These are phyloP conservation scores for barley (Hordeum vulgare) DNA, from an alignment of 176 grass and related monocot genomes.

Conservation along the genomic window DNA sequence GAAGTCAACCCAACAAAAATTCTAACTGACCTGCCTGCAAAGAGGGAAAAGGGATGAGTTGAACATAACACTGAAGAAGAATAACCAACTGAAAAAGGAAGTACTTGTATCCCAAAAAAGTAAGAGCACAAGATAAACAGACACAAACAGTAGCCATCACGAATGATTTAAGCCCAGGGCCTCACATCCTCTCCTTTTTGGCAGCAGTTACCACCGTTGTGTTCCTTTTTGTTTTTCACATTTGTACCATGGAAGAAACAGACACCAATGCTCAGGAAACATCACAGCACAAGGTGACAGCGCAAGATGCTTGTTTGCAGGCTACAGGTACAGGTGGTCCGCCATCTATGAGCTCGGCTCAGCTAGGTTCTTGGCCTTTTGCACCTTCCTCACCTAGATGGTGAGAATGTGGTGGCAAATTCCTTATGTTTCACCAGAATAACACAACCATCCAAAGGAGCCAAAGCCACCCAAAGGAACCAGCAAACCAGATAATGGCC, in stretches of 20 bases:
- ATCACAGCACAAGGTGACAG: conserved; percentile 18
- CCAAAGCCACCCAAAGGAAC: background rate
- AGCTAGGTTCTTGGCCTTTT: conserved; percentile 29
- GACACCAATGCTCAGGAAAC: conserved; percentile 22
- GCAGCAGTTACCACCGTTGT: conserved; percentile 16
- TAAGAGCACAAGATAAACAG: background rate
- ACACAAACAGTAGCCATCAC: conserved; percentile 5
- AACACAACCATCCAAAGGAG: conserved; percentile 22
- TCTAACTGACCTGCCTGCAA: conserved; percentile 9
- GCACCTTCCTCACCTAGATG: conserved; percentile 24
- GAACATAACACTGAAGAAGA: background rate
- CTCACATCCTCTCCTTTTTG: conserved; percentile 13
- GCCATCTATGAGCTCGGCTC: conserved; percentile 31
- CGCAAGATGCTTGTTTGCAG: conserved; percentile 23
- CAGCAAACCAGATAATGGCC: conserved; percentile 5
- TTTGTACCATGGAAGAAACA: conserved; percentile 18
- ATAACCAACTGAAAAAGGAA: background rate
- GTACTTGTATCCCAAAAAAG: background rate
- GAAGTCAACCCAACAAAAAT: conserved; percentile 11
- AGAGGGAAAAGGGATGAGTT: background rate
- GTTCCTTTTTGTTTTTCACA: conserved; percentile 23
- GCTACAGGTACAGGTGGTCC: conserved; percentile 30
- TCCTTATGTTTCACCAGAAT: conserved; percentile 31
- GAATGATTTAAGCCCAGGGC: background rate
- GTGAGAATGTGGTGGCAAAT: conserved; percentile 26